Evolutionary conservation across 1,284 basidiomycete genomes (phyloP), one percentile per base, ranked within the genome.

Genomic region (Puccinia coronata): DNA sequence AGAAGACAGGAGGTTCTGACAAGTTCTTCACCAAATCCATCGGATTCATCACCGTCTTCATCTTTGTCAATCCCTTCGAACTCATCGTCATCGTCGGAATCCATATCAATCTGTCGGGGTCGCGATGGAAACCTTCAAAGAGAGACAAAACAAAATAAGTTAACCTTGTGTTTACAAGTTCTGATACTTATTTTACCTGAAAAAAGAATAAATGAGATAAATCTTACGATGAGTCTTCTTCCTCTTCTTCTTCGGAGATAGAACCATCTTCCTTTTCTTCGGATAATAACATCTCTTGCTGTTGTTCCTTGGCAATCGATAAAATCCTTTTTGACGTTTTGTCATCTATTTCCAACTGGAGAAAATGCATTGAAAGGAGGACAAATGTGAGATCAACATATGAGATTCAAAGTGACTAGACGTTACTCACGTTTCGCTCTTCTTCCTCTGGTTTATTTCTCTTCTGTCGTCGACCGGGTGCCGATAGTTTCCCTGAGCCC

Each of bases 261-360:
- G 28, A 18, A 31, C 57, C 70, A 16, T 65, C 34, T n/a, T 61
- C 69, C 16, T 25, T 25, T 34, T 28, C 20, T 39, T 25, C 25
- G 5, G 28, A 20, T 63, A 53, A 81, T 57, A 86, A 86, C 47
- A 87, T 83, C 86, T 99, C 97, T 85, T 95, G 92, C 87, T 98
- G 96, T 87, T 99, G 97, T 84, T 93, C 92, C 84, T 91, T 90
- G 16, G 96, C 96, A 80, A 99, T 90, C 85, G 95, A 92, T 84
- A 99, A 92, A 82, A 99, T 98, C 84, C 92, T 93, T 82, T 90
- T 89, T 0, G 94, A 97, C 25, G 92, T 92, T 87, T 93, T 94
- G 6, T 93, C 90, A 86, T 96, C 94, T 82, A 96, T 88, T 14
- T 28, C 76, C 55, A 63, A 25, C 76, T 78, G 20, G n/a, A 69